Conservation (phyloP, 139 green algal genomes). For the Trebouxia sp. region DNA sequence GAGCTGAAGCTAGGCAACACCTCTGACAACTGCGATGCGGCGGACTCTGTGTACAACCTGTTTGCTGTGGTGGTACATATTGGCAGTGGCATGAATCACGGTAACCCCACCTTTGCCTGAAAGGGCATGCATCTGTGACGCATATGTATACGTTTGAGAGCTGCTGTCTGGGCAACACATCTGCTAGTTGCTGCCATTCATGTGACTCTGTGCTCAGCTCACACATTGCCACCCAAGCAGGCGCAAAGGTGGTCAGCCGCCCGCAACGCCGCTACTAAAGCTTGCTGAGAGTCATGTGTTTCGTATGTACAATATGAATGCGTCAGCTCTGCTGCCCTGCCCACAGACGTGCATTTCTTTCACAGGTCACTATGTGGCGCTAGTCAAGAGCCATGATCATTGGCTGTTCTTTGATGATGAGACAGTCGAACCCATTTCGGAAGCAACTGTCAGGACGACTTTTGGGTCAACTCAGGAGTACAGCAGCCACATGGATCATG, state of each 20-base stretch:
- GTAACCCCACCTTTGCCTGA: conserved; percentile 35
- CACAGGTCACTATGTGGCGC: conserved; percentile 92
- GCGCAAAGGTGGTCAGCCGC: no score
- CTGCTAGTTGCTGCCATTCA: background rate
- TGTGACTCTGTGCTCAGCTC: no score
- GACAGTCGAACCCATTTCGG: conserved; percentile 77
- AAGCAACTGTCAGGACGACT: conserved; percentile 77
- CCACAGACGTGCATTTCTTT: background rate
- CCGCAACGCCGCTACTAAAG: no score
- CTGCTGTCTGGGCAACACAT: no score
- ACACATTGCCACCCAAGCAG: no score
- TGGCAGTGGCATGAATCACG: conserved; percentile 91
- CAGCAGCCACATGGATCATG: conserved; percentile 86
- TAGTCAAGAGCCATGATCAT: conserved; percentile 84
- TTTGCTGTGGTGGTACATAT: conserved; percentile 97
- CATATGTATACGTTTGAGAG: background rate
- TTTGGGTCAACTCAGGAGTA: conserved; percentile 83
- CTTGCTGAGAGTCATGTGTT: no score
- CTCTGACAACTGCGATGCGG: conserved; percentile 57
- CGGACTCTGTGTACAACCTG: conserved; percentile 80
- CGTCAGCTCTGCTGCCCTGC: no score
- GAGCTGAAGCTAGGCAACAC: conserved; percentile 94
- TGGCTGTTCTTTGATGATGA: conserved; percentile 96
- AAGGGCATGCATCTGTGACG: background rate
- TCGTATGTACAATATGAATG: no score